phyloP scores from a whole-genome alignment of 768 basidiomycete species.

The Trametes cingulata region DNA sequence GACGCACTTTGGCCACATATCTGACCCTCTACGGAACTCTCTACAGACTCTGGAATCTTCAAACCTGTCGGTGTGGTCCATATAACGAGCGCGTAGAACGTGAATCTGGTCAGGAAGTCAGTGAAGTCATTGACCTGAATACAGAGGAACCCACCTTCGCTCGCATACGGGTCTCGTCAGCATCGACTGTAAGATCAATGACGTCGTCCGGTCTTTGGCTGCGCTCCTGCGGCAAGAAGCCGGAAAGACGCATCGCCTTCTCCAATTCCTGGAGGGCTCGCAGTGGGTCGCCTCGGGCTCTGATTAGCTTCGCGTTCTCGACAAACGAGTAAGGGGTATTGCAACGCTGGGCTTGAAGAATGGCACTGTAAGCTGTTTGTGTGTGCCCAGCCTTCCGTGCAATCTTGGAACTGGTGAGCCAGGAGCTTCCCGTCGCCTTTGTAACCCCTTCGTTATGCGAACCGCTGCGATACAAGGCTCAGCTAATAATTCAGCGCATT shows the following conservation, averaged over 20 bases:
- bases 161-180: conserved; percentile 9
- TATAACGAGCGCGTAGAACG: conserved; percentile 87
- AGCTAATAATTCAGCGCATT: too few relatives aligned
- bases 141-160: conserved; percentile 19
- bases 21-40: conserved; percentile 54
- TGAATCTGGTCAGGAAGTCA: conserved; percentile 54
- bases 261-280: conserved; percentile 88
- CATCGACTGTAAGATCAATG: conserved; percentile 11
- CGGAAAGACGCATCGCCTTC: conserved; percentile 55
- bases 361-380: conserved; percentile 96
- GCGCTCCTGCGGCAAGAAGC: conserved; percentile 1
- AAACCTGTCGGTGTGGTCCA: conserved; percentile 85
- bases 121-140: background rate
- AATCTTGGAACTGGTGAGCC: conserved; percentile 94
- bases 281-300: conserved; percentile 75
- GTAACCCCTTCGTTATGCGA: conserved; percentile 31
- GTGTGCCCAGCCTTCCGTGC: conserved; percentile 93
- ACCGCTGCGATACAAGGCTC: background rate
- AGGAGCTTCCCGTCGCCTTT: conserved; percentile 75
- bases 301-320: conserved; percentile 86
- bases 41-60: conserved; percentile 62
- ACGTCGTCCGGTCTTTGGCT: conserved; percentile 1
- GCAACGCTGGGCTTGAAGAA: conserved; percentile 82
- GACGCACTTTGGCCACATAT: conserved; percentile 51
- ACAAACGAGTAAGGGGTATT: conserved; percentile 78